A percentile compares a stretch with the other conserved stretches of the same genome.
These are phyloP conservation scores for Lasiodiplodia sp. DNA, from an alignment of 2,329 filamentous ascomycete genomes.

Conservation along the genomic window DNA sequence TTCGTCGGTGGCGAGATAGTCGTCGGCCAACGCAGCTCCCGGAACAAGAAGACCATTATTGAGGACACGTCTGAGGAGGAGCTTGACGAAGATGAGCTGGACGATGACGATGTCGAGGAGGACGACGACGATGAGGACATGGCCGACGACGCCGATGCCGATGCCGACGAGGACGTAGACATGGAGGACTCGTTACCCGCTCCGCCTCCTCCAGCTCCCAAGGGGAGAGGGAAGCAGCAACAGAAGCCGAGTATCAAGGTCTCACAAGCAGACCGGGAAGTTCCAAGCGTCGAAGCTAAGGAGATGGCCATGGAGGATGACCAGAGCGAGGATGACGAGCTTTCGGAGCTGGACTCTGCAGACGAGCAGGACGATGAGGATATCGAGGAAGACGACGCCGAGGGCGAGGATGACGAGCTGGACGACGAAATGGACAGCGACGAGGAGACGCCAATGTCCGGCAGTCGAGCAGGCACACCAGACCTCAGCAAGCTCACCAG, in stretches of 20 bases:
- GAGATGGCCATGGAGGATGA: slow-evolving; percentile 58
- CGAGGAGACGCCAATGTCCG: slow-evolving; percentile 59
- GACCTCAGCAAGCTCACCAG: slow-evolving; percentile 73
- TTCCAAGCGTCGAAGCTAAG: slow-evolving; percentile 53
- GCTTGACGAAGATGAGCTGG: slow-evolving; percentile 47
- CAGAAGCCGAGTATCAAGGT: slow-evolving; percentile 46
- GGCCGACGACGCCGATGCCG: slow-evolving; percentile 36
- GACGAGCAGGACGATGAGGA: slow-evolving; percentile 52
- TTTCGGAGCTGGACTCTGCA: slow-evolving; percentile 48
- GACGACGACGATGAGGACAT: slow-evolving; percentile 49
- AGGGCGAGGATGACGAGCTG: slow-evolving; percentile 47
- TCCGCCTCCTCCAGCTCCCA: slow-evolving; percentile 34
- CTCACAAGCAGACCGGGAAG: slow-evolving; percentile 36
- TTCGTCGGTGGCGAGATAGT: slow-evolving; percentile 39
- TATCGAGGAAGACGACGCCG: slow-evolving; percentile 51
- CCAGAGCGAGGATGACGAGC: slow-evolving; percentile 54
- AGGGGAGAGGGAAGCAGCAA: slow-evolving; percentile 39
- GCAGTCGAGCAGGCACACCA: slow-evolving; percentile 64
- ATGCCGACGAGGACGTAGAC: slow-evolving; percentile 33
- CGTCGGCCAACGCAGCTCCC: slow-evolving; percentile 46
- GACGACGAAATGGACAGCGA: slow-evolving; percentile 57
- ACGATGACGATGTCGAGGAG: slow-evolving; percentile 47
- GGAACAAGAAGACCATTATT: slow-evolving; percentile 48
- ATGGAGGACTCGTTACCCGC: slow-evolving; percentile 39
- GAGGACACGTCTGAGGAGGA: slow-evolving; percentile 53